Evolutionary conservation across 306 rosid species (phyloP), one percentile per base, ranked within the genome.

Genomic region (Acacia acuminata): DNA sequence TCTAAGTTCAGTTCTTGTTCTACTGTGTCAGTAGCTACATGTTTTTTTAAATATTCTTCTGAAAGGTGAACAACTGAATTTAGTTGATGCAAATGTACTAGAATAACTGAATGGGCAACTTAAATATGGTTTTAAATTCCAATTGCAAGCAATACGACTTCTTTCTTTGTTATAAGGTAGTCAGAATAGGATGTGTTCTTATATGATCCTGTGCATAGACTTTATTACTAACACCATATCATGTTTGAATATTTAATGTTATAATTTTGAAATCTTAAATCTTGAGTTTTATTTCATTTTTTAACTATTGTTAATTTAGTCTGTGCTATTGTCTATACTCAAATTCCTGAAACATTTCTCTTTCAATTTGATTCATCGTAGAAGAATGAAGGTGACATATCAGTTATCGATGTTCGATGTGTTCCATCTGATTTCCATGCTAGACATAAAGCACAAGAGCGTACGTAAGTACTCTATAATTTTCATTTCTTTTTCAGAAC

Each of bases 391-490:
- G 89, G 94, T 63, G 99, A 94, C 61, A 51, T 96, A 68, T 86
- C 38, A 85, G 93, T 96, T 70, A 82, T 88, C 40, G 99, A 96
- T 75, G 98, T 94, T 68, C 94, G 82, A 78, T 83, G 87, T 80
- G 86, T 94, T 78, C 96, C 94, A 43, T 83, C 85, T 72, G 91
- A 94, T 90, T 96, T 91, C 79, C 99, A 96, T 82, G 92, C 99
- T 63, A 90, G 99, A 90, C 87, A 47, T 84, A 91, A 86, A 82
- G 99, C 98, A 76, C 93, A 84, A 89, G 98, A 96, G 92, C 98
- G 99, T 83, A 96, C 86, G 98, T 96, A 88, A 87, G 97, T 91
- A 82, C 66, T 85, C 82, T 40, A 83, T 81, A 38, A 66, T 88
- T 74, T 65, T 2, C 12, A 45, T 69, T 86, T 78, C 45, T 34